Evolutionary conservation across 169 alveolate species (phyloP), one percentile per base, ranked within the genome.

Genomic region (Cryptosporidium sp.): DNA sequence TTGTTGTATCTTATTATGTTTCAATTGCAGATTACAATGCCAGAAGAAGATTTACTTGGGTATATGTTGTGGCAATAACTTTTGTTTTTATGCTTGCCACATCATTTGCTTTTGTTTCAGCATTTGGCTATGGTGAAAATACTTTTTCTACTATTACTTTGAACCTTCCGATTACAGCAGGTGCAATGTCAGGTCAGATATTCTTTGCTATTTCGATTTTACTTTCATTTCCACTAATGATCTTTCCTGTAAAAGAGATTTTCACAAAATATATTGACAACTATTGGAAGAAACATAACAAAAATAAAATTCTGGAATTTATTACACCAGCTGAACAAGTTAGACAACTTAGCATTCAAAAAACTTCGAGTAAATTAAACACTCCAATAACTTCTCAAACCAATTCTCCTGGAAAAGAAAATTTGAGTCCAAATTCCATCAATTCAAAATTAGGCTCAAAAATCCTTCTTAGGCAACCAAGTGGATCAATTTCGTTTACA

Each of bases 171-270:
- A 61, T 60, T 29, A 42, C 87, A n/a, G 48, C 75, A 3, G 87
- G 71, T n/a, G 58, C 87, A 37, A 60, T 75, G 42, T n/a, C 61
- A 3, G 87, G 87, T 3, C 87, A 75, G 35, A 31, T 75, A 12
- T 75, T 60, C 52, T 75, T 60, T 60, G 87, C 73, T 12, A 21
- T 56, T 75, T 75, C 87, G 23, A 45, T 75, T 37, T 8, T 60
- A 7, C 61, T 75, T 26, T 75, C 87, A n/a, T 75, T 75, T 23
- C 87, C 87, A 8, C 29, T 75, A 42, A 75, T 75, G 87, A 12
- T 61, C 33, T 75, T 75, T 23, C 87, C 87, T 5, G 73, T 75
- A 3, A 75, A 75, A 23, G 87, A 75, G 23, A 75, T 75, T 16
- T 12, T 75, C 18, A 75, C 87, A n/a, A 61, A 60, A 3, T 75